Evolutionary conservation across 2,329 filamentous ascomycete species (phyloP), one percentile per base, ranked within the genome.

Genomic region (Calonectria pseudoturangicola): DNA sequence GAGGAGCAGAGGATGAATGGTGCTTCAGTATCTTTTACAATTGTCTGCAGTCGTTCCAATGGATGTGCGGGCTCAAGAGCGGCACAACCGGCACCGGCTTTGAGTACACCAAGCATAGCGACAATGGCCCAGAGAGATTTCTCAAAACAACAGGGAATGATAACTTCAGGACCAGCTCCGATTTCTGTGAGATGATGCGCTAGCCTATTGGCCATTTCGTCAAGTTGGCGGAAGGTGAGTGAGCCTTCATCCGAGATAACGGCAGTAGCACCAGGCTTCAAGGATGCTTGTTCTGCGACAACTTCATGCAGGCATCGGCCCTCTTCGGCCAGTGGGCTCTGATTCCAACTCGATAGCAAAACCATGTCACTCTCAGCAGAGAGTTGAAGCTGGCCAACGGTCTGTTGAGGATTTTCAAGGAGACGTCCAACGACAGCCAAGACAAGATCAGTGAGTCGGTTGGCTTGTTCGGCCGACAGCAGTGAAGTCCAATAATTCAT

Each of bases 11-110:
- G 50, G n/a, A 54, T n/a, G 16, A 54, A 54, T 18, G 50, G 50
- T 4, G 50, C 50, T n/a, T 54, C 28, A 0, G 50, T 54, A 33
- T 54, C 50, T 15, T 54, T 54, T 12, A 54, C 5, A 33, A 54
- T 54, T n/a, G 50, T 54, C 28, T 54, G 27, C 15, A 54, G 18
- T 12, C 50, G 27, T 33, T 54, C 50, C 4, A 54, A 33, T 4
- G 50, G 50, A 54, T 54, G 50, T 8, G 50, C 50, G 3, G 50
- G 50, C n/a, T 54, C 50, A 33, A 54, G 50, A 33, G 50, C 50
- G 28, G 28, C 50, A 33, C 50, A 54, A 16, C 28, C 50, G 27
- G 50, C 50, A 12, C 50, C 50, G 10, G 50, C 27, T 33, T 54
- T 54, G 27, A 54, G 50, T 6, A 54, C 50, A 33, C 15, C 50